Conservation (phyloP, 2,329 filamentous ascomycete species). For the Calonectria hawksworthii region DNA sequence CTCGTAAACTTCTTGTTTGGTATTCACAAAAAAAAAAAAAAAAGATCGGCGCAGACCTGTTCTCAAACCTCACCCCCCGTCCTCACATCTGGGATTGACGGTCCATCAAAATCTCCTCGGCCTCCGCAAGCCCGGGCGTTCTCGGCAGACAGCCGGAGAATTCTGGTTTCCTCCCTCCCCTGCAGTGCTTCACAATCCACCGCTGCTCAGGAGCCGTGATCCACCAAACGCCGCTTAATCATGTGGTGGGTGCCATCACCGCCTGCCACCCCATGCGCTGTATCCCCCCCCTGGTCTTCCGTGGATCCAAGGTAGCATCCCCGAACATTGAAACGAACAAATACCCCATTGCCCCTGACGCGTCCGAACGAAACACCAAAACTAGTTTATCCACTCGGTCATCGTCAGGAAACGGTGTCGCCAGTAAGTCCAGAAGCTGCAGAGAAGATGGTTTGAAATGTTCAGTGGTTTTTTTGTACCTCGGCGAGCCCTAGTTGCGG, state of each 20-base stretch:
- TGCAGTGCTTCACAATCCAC: neutral
- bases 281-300: neutral
- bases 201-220: neutral
- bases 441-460: neutral
- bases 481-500: neutral
- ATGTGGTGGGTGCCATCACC: neutral
- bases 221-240: neutral
- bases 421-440: neutral
- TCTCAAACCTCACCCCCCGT: neutral
- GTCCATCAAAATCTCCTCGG: conserved; percentile 4
- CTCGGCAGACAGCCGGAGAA: neutral
- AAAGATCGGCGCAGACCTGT: neutral
- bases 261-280: neutral
- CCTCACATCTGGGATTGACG: neutral
- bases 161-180: neutral
- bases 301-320: conserved; percentile 12
- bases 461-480: neutral
- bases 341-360: neutral
- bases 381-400: neutral
- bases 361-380: neutral
- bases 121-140: neutral
- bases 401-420: neutral
- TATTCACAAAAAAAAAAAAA: neutral
- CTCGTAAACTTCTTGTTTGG: neutral
- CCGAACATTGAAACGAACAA: conserved; percentile 20